These are phyloP conservation scores for Puccinia coronata DNA, from an alignment of 1,284 basidiomycete genomes.

Conservation along the genomic window DNA sequence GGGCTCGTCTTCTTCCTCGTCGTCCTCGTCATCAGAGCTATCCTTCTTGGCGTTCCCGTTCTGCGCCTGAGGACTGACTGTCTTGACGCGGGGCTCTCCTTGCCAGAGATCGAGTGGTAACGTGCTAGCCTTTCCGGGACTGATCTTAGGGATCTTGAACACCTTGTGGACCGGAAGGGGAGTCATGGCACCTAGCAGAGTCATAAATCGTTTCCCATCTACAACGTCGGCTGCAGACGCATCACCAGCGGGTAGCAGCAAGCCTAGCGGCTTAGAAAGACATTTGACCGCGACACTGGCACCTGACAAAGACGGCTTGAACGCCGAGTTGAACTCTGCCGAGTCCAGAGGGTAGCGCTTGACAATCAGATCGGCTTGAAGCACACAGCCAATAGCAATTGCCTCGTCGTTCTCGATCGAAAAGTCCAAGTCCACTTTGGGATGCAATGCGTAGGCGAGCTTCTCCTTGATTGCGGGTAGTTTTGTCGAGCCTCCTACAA, in stretches of 20 bases:
- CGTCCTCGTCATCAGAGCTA: constrained; percentile 56
- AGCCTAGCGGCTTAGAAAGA: constrained; percentile 73
- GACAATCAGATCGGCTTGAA: constrained; percentile 76
- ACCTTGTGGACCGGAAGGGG: constrained; percentile 75
- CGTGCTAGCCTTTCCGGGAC: constrained; percentile 63
- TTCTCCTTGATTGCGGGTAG: constrained; percentile 81
- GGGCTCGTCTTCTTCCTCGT: constrained; percentile 64
- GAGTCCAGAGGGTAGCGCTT: constrained; percentile 58
- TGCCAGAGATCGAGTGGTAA: constrained; percentile 85
- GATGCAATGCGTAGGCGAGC: constrained; percentile 68
- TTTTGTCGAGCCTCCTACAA: constrained; percentile 83
- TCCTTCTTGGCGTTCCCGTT: constrained; percentile 60
- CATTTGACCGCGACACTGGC: constrained; percentile 63
- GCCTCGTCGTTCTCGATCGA: constrained; percentile 82
- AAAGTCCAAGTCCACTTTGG: constrained; percentile 60
- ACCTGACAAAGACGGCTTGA: constrained; percentile 53
- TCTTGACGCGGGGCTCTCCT: constrained; percentile 74
- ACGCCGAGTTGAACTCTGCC: constrained; percentile 60
- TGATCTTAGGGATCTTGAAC: constrained; percentile 70
- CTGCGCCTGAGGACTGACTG: constrained; percentile 58
- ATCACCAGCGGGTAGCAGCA: constrained; percentile 72
- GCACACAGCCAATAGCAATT: constrained; percentile 81
- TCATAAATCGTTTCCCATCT: constrained; percentile 68
- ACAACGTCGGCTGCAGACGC: constrained; percentile 55
- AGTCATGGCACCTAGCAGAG: constrained; percentile 71